Percentiles rank a stretch among this genome's conserved stretches.
These are phyloP conservation scores for Trametes punicea DNA, from an alignment of 768 basidiomycete species.

Conservation along the genomic window DNA sequence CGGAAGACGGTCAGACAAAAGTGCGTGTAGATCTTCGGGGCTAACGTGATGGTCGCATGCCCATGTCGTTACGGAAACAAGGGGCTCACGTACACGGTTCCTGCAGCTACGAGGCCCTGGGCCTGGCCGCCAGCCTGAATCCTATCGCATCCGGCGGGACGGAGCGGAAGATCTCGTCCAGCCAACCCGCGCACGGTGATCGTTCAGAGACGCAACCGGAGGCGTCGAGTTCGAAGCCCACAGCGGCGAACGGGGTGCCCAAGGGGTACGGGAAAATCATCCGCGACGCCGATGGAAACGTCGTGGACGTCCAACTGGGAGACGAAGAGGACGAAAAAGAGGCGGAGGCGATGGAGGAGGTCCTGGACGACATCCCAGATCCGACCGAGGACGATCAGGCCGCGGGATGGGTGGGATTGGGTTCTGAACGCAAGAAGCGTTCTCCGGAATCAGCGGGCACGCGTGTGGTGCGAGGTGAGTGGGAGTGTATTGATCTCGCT, in stretches of 20 bases:
- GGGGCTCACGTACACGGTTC: constrained; percentile 8
- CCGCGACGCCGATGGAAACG: constrained; percentile 73
- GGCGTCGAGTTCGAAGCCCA: not conserved
- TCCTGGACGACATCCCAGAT: constrained; percentile 41
- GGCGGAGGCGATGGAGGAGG: constrained; percentile 14
- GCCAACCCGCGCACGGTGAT: constrained; percentile 16
- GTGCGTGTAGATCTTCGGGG: constrained; percentile 43
- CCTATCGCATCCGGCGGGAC: constrained; percentile 67
- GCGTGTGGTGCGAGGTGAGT: constrained; percentile 42
- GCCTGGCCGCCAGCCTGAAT: constrained; percentile 66
- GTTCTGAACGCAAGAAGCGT: constrained; percentile 25
- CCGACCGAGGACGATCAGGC: constrained; percentile 20
- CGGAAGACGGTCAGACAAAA: constrained; percentile 89
- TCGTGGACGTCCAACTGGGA: constrained; percentile 65
- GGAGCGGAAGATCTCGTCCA: constrained; percentile 41
- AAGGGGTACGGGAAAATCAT: constrained; percentile 79
- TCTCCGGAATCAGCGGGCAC: constrained; percentile 18
- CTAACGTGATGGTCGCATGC: constrained; percentile 2
- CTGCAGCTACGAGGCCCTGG: constrained; percentile 70
- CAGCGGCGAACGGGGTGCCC: constrained; percentile 34
- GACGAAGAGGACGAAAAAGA: constrained; percentile 48
- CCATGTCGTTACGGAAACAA: constrained; percentile 14
- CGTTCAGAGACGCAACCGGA: constrained; percentile 19
- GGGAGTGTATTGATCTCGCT: not conserved
- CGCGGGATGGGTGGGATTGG: constrained; percentile 27